These are phyloP conservation scores for Pneumocystis wakefieldiae DNA, from an alignment of 1,139 yeast species.

Conservation along the genomic window DNA sequence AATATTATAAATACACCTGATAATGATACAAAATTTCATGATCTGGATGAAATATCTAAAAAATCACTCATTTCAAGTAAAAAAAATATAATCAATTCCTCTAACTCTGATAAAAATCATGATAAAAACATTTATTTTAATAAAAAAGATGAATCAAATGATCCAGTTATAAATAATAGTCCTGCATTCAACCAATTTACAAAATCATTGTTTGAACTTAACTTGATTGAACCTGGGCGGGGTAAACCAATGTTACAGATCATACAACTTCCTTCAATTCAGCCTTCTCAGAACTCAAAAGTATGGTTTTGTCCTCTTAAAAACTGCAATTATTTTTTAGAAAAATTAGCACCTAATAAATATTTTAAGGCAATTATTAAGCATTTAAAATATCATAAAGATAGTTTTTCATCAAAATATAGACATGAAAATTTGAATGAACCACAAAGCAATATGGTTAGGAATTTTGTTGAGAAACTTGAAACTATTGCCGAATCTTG, in stretches of 20 bases:
- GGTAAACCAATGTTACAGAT: neutral
- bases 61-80: neutral
- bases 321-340: neutral
- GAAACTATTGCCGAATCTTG: neutral
- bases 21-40: neutral
- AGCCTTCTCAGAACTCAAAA: neutral
- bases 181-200: neutral
- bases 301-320: neutral
- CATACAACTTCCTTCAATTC: neutral
- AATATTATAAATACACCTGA: neutral
- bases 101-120: neutral
- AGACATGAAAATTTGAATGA: neutral
- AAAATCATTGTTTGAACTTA: neutral
- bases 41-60: neutral
- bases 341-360: neutral
- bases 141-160: neutral
- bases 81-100: neutral
- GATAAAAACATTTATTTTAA: neutral
- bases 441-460: neutral
- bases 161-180: neutral
- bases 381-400: neutral
- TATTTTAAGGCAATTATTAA: neutral
- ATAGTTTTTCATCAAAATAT: neutral
- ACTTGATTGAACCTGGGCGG: neutral
- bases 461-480: neutral